Evolutionary conservation across 2,329 filamentous ascomycete species (phyloP).

Genomic region (Rhynchosporium agropyri): DNA sequence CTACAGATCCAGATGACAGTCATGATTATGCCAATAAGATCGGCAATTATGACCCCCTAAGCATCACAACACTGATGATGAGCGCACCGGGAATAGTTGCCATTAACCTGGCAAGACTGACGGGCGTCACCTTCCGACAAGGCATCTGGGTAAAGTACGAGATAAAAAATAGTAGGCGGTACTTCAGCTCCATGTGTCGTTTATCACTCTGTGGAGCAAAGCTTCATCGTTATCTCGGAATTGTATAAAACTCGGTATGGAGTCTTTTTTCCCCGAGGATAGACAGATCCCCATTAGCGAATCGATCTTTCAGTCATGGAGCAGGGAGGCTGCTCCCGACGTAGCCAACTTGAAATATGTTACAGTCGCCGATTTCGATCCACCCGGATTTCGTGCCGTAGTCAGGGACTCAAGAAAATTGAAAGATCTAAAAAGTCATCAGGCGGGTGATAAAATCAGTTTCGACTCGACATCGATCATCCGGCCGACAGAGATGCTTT

Average conservation of each 20-base stretch:
- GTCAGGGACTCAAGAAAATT: not conserved
- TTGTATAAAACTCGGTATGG: not conserved
- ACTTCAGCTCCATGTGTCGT: not conserved
- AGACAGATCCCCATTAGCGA: not conserved
- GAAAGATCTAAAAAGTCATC: not conserved
- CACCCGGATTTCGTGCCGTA: not conserved
- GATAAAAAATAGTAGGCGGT: not conserved
- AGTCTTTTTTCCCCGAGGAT: not conserved
- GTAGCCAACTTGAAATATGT: slow-evolving; percentile 1
- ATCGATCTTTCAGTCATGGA: not conserved
- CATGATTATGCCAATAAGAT: not conserved
- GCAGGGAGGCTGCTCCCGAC: not conserved
- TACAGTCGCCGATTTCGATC: not conserved
- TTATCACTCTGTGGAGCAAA: not conserved
- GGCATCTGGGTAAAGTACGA: not conserved
- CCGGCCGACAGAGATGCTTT: slow-evolving; percentile 4
- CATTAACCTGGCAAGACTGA: not conserved
- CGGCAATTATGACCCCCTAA: not conserved
- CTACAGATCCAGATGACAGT: not conserved
- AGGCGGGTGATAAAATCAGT: not conserved
- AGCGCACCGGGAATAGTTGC: not conserved
- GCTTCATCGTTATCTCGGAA: not conserved
- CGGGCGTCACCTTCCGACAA: not conserved
- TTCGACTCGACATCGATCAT: not conserved
- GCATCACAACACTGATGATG: not conserved